Conservation (phyloP, 768 basidiomycete species). For the Russula vinacea region DNA sequence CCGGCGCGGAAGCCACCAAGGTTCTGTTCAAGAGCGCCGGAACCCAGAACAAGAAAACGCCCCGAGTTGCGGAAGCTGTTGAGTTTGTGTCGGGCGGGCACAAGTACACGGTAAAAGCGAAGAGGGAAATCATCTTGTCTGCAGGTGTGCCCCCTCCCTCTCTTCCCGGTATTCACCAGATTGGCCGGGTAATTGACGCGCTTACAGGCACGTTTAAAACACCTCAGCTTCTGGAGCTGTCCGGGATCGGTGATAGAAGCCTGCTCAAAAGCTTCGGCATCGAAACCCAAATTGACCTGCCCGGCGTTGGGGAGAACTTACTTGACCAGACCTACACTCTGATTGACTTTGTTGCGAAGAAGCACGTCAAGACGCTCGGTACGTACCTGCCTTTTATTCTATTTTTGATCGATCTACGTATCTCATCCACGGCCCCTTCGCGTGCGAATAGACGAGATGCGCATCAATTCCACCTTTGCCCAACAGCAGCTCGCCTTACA, state of each 20-base stretch:
- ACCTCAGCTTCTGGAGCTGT: conserved; percentile 35
- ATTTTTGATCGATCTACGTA: not conserved
- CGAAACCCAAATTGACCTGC: conserved; percentile 40
- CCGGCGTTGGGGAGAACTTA: conserved; percentile 46
- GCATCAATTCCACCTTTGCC: conserved; percentile 20
- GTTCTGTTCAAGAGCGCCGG: conserved; percentile 15
- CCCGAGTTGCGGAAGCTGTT: conserved; percentile 37
- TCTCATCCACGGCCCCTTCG: not conserved
- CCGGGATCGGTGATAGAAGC: conserved; percentile 39
- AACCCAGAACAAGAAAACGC: conserved; percentile 9
- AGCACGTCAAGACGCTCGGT: conserved; percentile 25
- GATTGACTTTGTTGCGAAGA: conserved; percentile 24
- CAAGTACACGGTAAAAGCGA: conserved; percentile 37
- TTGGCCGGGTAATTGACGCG: not conserved
- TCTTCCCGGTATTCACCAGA: not conserved
- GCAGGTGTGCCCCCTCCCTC: conserved; percentile 24
- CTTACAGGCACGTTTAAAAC: conserved; percentile 40
- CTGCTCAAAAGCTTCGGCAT: conserved; percentile 39
- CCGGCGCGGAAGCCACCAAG: conserved; percentile 24
- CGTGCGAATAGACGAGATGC: conserved; percentile 21
- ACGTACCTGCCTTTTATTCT: not conserved
- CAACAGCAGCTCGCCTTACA: conserved; percentile 16
- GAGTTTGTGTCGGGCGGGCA: conserved; percentile 35
- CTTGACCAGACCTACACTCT: conserved; percentile 32
- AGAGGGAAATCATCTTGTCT: conserved; percentile 43